Evolutionary conservation across 73 alveolate genomes (phyloP).

Genomic region (Breviolum minutum): DNA sequence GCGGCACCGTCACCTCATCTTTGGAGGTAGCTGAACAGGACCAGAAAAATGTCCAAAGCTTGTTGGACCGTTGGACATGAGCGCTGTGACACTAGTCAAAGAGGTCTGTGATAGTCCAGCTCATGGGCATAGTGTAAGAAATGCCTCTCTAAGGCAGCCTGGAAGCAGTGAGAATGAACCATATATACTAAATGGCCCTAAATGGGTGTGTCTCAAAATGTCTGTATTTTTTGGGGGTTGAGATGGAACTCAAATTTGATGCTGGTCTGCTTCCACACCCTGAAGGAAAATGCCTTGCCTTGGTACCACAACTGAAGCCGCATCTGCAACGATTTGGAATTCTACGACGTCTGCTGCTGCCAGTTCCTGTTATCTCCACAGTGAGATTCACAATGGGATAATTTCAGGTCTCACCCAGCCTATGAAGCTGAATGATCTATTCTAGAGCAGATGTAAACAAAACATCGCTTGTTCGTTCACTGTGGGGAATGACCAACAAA

Average conservation of each 20-base stretch:
- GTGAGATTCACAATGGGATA: too few species aligned
- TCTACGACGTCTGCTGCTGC: slow-evolving; percentile 49
- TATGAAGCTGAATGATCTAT: too few species aligned
- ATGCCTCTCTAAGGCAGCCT: slow-evolving; percentile 54
- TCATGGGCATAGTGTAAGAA: slow-evolving; percentile 52
- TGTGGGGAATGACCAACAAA: too few species aligned
- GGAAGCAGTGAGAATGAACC: not conserved
- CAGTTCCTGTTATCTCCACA: not conserved
- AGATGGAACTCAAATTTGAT: not conserved
- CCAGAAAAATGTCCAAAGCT: not conserved
- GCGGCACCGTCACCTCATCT: not conserved
- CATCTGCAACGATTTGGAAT: slow-evolving; percentile 46
- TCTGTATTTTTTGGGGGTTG: too few species aligned
- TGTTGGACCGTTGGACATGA: not conserved
- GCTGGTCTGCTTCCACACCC: too few species aligned
- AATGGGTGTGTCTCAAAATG: not conserved
- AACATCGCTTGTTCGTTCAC: too few species aligned
- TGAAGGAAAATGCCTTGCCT: not conserved
- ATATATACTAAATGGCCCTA: not conserved
- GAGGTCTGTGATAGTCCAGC: slow-evolving; percentile 1
- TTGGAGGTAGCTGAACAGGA: not conserved
- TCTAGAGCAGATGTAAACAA: too few species aligned
- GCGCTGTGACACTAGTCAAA: not conserved
- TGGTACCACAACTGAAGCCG: slow-evolving; percentile 40
- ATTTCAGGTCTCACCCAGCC: too few species aligned